Conservation (phyloP, 768 basidiomycete species). For the Cystoderma amianthinum region DNA sequence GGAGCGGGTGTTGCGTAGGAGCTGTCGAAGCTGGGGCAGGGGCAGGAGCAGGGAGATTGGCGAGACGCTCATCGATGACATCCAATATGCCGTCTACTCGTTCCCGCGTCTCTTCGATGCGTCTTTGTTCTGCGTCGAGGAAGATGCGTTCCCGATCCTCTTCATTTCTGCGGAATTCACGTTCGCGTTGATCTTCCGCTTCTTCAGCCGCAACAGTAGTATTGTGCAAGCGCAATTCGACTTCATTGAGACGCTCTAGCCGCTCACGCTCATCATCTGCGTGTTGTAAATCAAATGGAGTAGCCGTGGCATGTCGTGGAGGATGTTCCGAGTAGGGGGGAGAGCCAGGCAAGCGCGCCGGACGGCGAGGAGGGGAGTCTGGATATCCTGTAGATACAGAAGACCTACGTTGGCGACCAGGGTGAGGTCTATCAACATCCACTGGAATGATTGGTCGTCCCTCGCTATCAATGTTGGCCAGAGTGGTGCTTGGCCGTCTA, state of each 20-base stretch:
- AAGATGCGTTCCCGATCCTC: slow-evolving; percentile 59
- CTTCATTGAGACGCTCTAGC: slow-evolving; percentile 48
- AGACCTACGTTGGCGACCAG: no score
- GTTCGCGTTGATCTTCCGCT: slow-evolving; percentile 59
- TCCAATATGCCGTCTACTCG: slow-evolving; percentile 40
- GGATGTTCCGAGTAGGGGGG: slow-evolving; percentile 4
- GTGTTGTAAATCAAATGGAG: slow-evolving; percentile 30
- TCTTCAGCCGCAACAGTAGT: slow-evolving; percentile 43
- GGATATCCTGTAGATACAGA: no score
- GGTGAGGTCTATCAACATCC: no score
- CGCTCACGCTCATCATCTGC: slow-evolving; percentile 45
- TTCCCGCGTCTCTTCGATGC: slow-evolving; percentile 49
- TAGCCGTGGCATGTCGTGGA: slow-evolving; percentile 23
- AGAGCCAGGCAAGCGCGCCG: no score
- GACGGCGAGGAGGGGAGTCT: no score
- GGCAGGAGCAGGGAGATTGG: slow-evolving; percentile 21
- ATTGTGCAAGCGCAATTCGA: slow-evolving; percentile 42
- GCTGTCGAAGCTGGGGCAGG: slow-evolving; percentile 3
- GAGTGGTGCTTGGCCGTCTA: no score
- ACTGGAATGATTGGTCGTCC: no score
- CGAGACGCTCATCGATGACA: slow-evolving; percentile 29
- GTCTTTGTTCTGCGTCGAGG: slow-evolving; percentile 47
- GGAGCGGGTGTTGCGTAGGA: slow-evolving; percentile 1
- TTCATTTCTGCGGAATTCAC: slow-evolving; percentile 58
- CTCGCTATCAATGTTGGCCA: no score